Conservation (phyloP, 805 yeast species). For the Starmerella bacillaris region DNA sequence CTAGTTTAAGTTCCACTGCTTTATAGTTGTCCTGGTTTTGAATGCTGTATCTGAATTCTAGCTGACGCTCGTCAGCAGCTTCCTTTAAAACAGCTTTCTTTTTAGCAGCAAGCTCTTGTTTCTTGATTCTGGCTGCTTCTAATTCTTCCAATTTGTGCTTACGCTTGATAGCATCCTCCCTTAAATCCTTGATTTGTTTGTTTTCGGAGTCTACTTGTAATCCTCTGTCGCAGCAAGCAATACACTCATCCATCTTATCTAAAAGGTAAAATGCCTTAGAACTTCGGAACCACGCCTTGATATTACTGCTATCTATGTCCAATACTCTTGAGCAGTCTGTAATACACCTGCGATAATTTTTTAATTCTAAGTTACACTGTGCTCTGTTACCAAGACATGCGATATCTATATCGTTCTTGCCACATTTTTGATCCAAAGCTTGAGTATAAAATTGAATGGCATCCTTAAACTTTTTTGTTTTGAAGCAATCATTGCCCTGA, state of each 20-base stretch:
- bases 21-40: slow-evolving; percentile 20
- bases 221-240: slow-evolving; percentile 48
- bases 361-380: slow-evolving; percentile 72
- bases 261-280: slow-evolving; percentile 62
- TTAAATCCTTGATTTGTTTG: slow-evolving; percentile 33
- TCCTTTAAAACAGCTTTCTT: slow-evolving; percentile 26
- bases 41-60: slow-evolving; percentile 5
- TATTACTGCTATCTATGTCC: slow-evolving; percentile 36
- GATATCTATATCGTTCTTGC: slow-evolving; percentile 19
- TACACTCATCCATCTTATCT: slow-evolving; percentile 54
- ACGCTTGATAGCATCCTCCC: slow-evolving; percentile 27
- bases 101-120: slow-evolving; percentile 12
- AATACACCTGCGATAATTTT: slow-evolving; percentile 70
- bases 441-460: slow-evolving; percentile 68
- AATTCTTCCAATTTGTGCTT: slow-evolving; percentile 17
- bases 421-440: slow-evolving; percentile 46
- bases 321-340: slow-evolving; percentile 68
- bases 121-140: slow-evolving; percentile 3
- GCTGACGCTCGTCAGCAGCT: slow-evolving; percentile 40
- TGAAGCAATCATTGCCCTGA: slow-evolving; percentile 83
- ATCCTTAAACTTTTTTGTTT: slow-evolving; percentile 46
- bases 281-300: slow-evolving; percentile 73
- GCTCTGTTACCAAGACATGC: slow-evolving; percentile 69
- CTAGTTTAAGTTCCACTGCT: slow-evolving; percentile 23
- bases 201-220: slow-evolving; percentile 42